These are phyloP conservation scores for Periconia macrospinosa DNA, from an alignment of 2,329 filamentous ascomycete species.

Conservation along the genomic window DNA sequence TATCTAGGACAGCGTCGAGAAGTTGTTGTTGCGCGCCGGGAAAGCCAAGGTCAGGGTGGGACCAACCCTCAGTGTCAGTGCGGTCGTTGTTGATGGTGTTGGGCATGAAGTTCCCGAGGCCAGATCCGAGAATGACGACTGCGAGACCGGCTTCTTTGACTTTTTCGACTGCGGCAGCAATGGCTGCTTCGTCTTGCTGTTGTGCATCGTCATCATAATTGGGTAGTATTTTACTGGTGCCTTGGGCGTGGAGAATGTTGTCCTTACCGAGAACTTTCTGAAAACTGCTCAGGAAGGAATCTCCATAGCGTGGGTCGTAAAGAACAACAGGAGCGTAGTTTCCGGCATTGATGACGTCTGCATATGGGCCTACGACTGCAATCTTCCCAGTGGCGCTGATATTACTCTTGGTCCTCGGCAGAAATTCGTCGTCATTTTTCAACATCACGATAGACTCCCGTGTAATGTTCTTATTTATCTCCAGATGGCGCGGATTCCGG, in stretches of 20 bases:
- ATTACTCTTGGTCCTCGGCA: neutral
- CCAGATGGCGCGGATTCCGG: slow-evolving; percentile 7
- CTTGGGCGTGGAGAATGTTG: slow-evolving; percentile 21
- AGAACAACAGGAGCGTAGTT: neutral
- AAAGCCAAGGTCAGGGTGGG: slow-evolving; percentile 36
- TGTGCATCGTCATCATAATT: slow-evolving; percentile 7
- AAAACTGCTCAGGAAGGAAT: slow-evolving; percentile 1
- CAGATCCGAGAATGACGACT: slow-evolving; percentile 3
- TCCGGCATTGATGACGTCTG: neutral
- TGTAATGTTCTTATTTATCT: slow-evolving; percentile 17
- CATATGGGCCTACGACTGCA: neutral
- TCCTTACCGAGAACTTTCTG: slow-evolving; percentile 14
- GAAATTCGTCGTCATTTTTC: slow-evolving; percentile 19
- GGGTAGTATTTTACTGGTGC: neutral
- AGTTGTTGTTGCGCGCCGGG: slow-evolving; percentile 41
- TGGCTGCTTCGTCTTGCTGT: slow-evolving; percentile 10
- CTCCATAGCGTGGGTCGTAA: neutral
- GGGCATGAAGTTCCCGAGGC: neutral
- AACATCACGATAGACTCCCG: slow-evolving; percentile 21
- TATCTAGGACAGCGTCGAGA: slow-evolving; percentile 36
- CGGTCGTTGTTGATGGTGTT: neutral
- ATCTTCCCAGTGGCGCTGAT: neutral
- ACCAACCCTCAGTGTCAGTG: slow-evolving; percentile 38
- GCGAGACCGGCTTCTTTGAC: slow-evolving; percentile 2
- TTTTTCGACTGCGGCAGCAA: neutral